Evolutionary conservation across 768 basidiomycete genomes (phyloP), one percentile per base, ranked within the genome.

Genomic region (Suillus cothurnatus): DNA sequence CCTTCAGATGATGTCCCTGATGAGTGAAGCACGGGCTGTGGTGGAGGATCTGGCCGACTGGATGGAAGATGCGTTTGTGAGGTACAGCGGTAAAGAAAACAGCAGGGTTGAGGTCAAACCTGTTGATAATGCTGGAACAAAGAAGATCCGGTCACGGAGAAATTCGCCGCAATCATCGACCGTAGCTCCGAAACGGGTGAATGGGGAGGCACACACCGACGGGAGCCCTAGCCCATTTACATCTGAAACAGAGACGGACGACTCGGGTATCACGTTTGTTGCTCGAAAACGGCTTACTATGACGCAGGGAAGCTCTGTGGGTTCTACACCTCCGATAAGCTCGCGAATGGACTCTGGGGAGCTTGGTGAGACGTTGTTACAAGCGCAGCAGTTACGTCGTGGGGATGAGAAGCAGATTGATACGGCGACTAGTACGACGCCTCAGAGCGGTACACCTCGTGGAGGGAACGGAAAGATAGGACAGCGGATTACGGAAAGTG

Each of bases 1-100:
- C 80, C 84, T 97, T 71, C 97, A 97, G 81, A 99, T 99, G 97
- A 85, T 91, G 45, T 80, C 86, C 28, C 76, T 98, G 70, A 92
- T 99, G 87, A 80, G 78, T 49, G 95, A 96, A 71, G 94, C 92
- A 19, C 86, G 83, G 72, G 86, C 84, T 64, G 91, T 90, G 26
- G 89, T 96, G 68, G 83, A 87, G 67, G 91, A 94, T 67, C 81
- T 95, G 66, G 96, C 90, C 12, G 93, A 93, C 64, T 98, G 96
- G 95, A 97, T 98, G 63, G 86, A 88, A 69, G 87, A 88, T 64
- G 85, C 89, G 47, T 99, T 98, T 74, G 71, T 70, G 63, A 64
- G 74, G 55, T 74, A 73, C 53, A 72, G 65, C 26, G 69, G 65
- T 66, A 75, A 78, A 74, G 71, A 75, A 62, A 64, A 72, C 68